Evolutionary conservation across 345 rosid species (phyloP), one percentile per base, ranked within the genome.

Genomic region (Salix koriyanagi): DNA sequence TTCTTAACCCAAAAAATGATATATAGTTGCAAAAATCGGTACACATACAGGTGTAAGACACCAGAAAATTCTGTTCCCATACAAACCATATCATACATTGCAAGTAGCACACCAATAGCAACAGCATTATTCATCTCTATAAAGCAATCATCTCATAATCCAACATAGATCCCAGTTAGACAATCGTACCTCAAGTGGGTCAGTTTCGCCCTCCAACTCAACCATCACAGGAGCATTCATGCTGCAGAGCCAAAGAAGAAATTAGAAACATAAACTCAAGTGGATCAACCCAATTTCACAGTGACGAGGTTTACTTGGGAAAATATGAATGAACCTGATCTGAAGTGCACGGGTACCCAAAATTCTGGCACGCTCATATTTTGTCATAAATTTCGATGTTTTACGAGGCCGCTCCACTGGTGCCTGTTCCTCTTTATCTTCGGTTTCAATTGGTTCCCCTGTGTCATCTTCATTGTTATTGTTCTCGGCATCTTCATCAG

Each of bases 211-310:
- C 84, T 95, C 96, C 80, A 95, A 82, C 89, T 90, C 89, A 37
- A 93, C 99, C 96, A 91, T 95, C 19, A 93, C 92, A 21, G 98
- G 98, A 56, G 97, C 97, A 88, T 93, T 93, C 97, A 95, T 89
- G 82, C 96, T 90, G 91, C 78, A 74, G 81, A 72, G 44, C 34
- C 70, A 64, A 82, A 74, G 69, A 60, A 5, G 71, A 69, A 68
- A 58, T 75, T 23, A 50, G 8, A 16, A 13, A 19, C 26, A 41
- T 42, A 30, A 72, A 67, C 32, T 66, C 52, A 62, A 18, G 5
- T n/a, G 6, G 42, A 62, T 48, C 58, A 69, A 23, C 39, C 74
- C 26, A 34, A 46, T 19, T 36, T 61, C 12, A 70, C 30, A 71
- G 14, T 30, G 36, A 21, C 9, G 5, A 66, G 12, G 9, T 26